Evolutionary conservation across 31 red algal species (phyloP), one percentile per base, ranked within the genome.

Genomic region (Asparagopsis taxiformis): DNA sequence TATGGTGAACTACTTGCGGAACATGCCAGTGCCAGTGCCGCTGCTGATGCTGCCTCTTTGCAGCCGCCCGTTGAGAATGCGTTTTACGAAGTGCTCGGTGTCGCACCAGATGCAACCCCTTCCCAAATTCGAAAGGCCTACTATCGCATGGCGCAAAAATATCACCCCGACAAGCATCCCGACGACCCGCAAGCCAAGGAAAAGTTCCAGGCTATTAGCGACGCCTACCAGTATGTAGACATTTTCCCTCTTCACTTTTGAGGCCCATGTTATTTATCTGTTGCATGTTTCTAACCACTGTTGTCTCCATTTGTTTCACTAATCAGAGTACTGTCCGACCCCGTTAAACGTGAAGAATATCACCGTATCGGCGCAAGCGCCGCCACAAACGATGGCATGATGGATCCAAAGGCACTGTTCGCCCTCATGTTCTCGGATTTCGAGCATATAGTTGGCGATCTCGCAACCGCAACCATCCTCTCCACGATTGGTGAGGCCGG

Each of bases 51-150:
- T 11, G n/a, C n/a, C n/a, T n/a, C n/a, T n/a, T 72, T 51, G 65
- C 65, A 35, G 65, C 78, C 34, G 7, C 79, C 86, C 21, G 80
- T 83, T 25, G 89, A 93, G 31, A 80, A 59, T 23, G 80, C 84
- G 28, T 53, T 78, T 36, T 98, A 98, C 71, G n/a, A 89, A 17
- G 66, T 91, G 16, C 62, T 98, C 1, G 84, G 75, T 8, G 91
- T 98, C 28, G 7, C 65, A 15, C 52, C 56, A n/a, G 74, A 90
- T 74, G 89, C 94, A 20, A 79, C 79, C 31, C 73, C 79, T 11
- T 58, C 82, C 29, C 75, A 92, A 53, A 97, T 97, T 41, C 68
- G 80, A 33, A 91, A 92, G 33, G 93, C 93, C 15, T 97, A 92
- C 63, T 97, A 92, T 55, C 44, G 65, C 28, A 75, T 92, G 74